Evolutionary conservation across 441 rosid species (phyloP).

Genomic region (Gossypium lobatum): DNA sequence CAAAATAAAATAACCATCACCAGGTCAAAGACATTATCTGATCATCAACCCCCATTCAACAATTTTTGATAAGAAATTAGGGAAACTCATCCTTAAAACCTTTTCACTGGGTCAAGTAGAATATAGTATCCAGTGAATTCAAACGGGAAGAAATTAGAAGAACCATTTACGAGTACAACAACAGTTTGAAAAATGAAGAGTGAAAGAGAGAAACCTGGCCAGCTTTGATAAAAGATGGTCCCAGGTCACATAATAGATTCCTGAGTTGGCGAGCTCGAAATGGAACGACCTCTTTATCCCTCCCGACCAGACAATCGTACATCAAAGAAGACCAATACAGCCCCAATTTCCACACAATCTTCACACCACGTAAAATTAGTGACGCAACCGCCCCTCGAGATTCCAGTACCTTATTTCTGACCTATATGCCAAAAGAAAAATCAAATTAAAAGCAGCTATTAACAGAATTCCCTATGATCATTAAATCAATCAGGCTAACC

Average conservation of each 20-base stretch:
- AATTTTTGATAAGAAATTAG: not conserved
- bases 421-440: conserved; percentile 32
- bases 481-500: not conserved
- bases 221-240: conserved; percentile 92
- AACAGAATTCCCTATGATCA: not conserved
- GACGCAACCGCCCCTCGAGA: conserved; percentile 62
- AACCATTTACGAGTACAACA: not conserved
- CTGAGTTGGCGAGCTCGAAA: conserved; percentile 90
- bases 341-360: conserved; percentile 90
- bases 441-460: not conserved
- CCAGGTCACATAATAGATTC: conserved; percentile 82
- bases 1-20: conserved; percentile 6
- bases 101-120: not conserved
- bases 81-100: not conserved
- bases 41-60: conserved; percentile 6
- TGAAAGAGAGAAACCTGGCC: conserved; percentile 58
- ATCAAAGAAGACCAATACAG: conserved; percentile 71
- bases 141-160: not conserved
- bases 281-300: conserved; percentile 84
- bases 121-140: not conserved
- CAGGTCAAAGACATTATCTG: not conserved
- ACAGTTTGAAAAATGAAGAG: not conserved
- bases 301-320: conserved; percentile 81
- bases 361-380: conserved; percentile 63
- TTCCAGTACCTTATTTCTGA: conserved; percentile 76